phyloP scores from a whole-genome alignment of 2,329 filamentous ascomycete species.

The Daldinia sp. region DNA sequence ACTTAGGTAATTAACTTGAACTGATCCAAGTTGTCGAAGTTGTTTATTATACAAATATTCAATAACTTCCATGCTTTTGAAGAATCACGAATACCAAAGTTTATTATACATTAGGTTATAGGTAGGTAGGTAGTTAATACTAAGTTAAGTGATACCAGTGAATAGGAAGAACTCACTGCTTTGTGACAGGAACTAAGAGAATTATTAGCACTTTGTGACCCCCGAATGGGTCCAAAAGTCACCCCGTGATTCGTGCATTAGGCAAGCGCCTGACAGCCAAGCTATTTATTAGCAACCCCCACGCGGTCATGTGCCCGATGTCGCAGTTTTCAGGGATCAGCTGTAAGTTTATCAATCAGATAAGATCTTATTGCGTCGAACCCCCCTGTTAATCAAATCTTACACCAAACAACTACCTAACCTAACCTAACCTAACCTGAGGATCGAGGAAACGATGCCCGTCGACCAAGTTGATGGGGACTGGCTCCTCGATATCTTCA shows the following conservation, averaged over 20 bases:
- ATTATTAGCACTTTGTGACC: neutral
- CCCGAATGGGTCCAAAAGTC: neutral
- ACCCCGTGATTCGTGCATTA: conserved; percentile 1
- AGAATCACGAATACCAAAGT: too few relatives aligned
- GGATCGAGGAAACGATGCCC: conserved; percentile 30
- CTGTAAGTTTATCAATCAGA: conserved; percentile 47
- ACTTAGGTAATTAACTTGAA: too few relatives aligned
- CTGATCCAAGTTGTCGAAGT: too few relatives aligned
- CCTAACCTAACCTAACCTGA: conserved; percentile 8
- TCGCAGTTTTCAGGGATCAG: conserved; percentile 21
- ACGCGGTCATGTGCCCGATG: conserved; percentile 25
- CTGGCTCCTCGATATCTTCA: conserved; percentile 43
- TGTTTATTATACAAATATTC: too few relatives aligned
- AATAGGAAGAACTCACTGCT: neutral
- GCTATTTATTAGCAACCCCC: conserved; percentile 17
- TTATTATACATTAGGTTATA: too few relatives aligned
- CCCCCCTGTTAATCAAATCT: conserved; percentile 23
- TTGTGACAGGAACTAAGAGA: neutral
- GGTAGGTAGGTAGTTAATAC: too few relatives aligned
- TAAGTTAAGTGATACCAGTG: too few relatives aligned
- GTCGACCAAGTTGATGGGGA: conserved; percentile 23
- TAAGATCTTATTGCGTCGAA: conserved; percentile 43
- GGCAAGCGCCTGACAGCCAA: neutral
- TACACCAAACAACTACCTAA: conserved; percentile 11
- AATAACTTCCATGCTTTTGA: too few relatives aligned